Evolutionary conservation across 2,329 filamentous ascomycete species (phyloP), one percentile per base, ranked within the genome.

Genomic region (Erysiphe neolycopersici): DNA sequence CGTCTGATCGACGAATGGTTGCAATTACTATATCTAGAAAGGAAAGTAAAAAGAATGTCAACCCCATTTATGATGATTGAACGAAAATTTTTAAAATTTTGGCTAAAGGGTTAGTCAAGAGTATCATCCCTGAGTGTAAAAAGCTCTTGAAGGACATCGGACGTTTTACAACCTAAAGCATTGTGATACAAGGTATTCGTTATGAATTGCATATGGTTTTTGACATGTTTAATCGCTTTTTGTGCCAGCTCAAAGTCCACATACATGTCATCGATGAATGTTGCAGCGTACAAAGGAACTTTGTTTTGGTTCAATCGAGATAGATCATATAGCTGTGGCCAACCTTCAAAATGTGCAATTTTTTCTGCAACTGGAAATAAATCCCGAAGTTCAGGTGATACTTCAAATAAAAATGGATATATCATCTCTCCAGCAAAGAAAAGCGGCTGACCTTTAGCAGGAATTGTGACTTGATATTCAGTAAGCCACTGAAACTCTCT

Each of bases 371-470:
- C 76, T 11, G 71, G 64, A 44, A 68, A 69, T 40, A 95, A 60
- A 45, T 71, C 63, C n/a, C 62, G 62, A 17, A 95, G 70, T 58
- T 91, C 83, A 0, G 72, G 65, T 54, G 82, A 87, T 14, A 76
- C 76, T 33, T 84, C 73, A 51, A 93, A 85, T 66, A 85, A 79
- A 59, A 80, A 78, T 0, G 79, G 77, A 57, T 75, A 93, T 42
- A 93, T 71, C 83, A 93, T 94, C 62, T 95, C 87, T 47, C 85
- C 84, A 0, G 81, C 83, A 61, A 94, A 92, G 58, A 70, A 79
- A 18, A 89, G 63, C 0, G 76, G 75, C 48, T 61, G 49, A 33
- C 59, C 53, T 16, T 64, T 52, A 43, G 63, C 59, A 2, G 56
- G 52, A 46, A 59, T 54, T 8, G 48, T 51, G 36, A 51, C 48